Conservation (phyloP, 148 eudicot genomes). For the Euryodendron excelsum region DNA sequence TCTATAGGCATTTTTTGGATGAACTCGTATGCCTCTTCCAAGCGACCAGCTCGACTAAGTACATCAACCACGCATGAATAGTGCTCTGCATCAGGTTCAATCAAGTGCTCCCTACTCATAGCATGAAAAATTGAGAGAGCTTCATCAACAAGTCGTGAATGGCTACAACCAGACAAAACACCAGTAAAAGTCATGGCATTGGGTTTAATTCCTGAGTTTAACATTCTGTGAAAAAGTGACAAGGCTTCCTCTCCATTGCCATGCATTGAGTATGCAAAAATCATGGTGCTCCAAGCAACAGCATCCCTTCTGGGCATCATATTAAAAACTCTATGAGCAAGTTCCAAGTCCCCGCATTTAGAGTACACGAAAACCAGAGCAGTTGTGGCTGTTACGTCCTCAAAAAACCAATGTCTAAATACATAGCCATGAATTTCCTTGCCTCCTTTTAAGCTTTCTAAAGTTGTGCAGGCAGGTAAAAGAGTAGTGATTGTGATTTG, state of each 20-base stretch:
- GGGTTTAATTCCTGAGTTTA: conserved; percentile 46
- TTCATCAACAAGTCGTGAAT: conserved; percentile 66
- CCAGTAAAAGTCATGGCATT: conserved; percentile 70
- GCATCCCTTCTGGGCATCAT: conserved; percentile 55
- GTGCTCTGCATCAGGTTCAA: conserved; percentile 71
- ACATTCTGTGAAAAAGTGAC: conserved; percentile 50
- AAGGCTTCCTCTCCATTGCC: conserved; percentile 67
- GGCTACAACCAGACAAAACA: conserved; percentile 80
- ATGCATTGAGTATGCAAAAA: conserved; percentile 69
- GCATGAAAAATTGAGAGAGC: conserved; percentile 57
- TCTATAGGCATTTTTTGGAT: conserved; percentile 66
- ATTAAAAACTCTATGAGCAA: conserved; percentile 44
- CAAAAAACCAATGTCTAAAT: conserved; percentile 42
- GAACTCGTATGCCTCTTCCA: conserved; percentile 60
- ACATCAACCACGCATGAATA: conserved; percentile 73
- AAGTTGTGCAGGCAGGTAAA: conserved; percentile 58
- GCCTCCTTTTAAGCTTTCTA: conserved; percentile 63
- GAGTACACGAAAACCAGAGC: conserved; percentile 74
- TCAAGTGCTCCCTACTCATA: conserved; percentile 50
- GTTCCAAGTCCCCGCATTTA: conserved; percentile 69
- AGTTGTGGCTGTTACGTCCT: conserved; percentile 54
- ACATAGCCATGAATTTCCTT: conserved; percentile 70
- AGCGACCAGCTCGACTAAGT: conserved; percentile 69
- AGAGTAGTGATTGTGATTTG: conserved; percentile 60
- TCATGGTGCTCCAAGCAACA: conserved; percentile 77